Percentiles rank a stretch among this genome's conserved stretches.
Evolutionary conservation across 345 rosid species (phyloP).

Genomic region (Arabis hirsuta): DNA sequence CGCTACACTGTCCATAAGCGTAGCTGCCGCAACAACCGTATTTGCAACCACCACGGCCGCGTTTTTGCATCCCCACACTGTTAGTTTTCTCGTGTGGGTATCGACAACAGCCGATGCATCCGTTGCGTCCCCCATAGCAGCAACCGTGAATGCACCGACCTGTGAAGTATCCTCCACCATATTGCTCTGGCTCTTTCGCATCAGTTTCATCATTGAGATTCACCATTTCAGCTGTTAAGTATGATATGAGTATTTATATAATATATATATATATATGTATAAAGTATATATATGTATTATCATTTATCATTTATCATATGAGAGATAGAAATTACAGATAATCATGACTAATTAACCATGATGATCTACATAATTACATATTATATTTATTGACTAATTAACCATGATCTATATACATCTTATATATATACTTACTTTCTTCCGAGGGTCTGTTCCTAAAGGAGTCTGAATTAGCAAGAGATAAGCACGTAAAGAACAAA

Average conservation of each 20-base stretch:
- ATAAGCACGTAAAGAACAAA: too few species aligned
- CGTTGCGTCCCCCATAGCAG: constrained; percentile 5
- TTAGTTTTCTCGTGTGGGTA: constrained; percentile 5
- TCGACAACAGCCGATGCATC: constrained; percentile 19
- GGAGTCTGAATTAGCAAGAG: too few species aligned
- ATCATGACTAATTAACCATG: background rate
- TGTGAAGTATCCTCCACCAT: constrained; percentile 13
- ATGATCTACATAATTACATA: too few species aligned
- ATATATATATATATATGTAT: background rate
- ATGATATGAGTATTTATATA: background rate
- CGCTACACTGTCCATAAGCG: too few species aligned
- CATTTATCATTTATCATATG: too few species aligned
- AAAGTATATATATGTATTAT: background rate
- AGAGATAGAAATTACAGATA: background rate
- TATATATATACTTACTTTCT: too few species aligned
- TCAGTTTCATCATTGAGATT: background rate
- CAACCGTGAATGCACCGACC: constrained; percentile 15
- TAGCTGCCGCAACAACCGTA: too few species aligned
- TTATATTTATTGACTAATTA: background rate
- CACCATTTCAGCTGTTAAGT: constrained; percentile 24
- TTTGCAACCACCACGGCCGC: background rate
- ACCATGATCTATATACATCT: too few species aligned
- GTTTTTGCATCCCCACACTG: constrained; percentile 4
- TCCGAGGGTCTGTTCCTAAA: too few species aligned
- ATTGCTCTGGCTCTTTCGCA: constrained; percentile 16